Base-by-base conservation (phyloP, 2,329 filamentous ascomycete species). In the Hypocrella siamensis region DNA sequence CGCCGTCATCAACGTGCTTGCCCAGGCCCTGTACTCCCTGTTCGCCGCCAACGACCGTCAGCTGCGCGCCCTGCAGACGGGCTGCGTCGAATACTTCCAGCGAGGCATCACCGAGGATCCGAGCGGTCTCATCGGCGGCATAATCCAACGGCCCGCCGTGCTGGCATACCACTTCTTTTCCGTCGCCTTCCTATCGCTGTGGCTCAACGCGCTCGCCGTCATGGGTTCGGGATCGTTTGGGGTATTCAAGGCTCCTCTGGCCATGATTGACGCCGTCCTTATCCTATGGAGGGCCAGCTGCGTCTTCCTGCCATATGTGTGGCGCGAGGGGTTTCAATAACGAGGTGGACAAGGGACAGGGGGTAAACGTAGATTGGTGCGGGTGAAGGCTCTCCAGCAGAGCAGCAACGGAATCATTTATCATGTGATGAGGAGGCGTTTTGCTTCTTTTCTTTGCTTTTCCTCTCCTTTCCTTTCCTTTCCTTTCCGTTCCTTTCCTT, bases 1-100 rank as follows among this genome's bases (percentile, higher is more conserved):
- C 0, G 75, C 75, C 32, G 86, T 93, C 43, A 90, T 98, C 65
- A 98, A 98, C 56, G 93, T 96, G 44, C 75, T 98, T n/a, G 88
- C 90, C 2, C 82, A 90, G 63, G 86, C 90, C 0, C 68, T 98
- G 2, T 98, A 98, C 60, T 65, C 70, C 19, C 71, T 98, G 10
- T 98, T 96, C 51, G 84, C 88, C 12, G 90, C 88, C 31, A 66
- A 92, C 51, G 79, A 82, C 54, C 57, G 65, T 28, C 71, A 86
- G 48, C 72, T 96, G 32, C 72, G 71, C 40, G 75, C 80, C 33
- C 73, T 98, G 28, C 85, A 93, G 58, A 69, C 69, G 41, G 90
- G 90, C 30, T 98, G 90, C 61, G 96, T 96, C 61, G 63, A 68
- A 19, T 98, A 98, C 58, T 98, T 98, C 61, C 66, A 83, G 50